These are phyloP conservation scores for Candida caryicola DNA, from an alignment of 805 yeast species.

Conservation along the genomic window DNA sequence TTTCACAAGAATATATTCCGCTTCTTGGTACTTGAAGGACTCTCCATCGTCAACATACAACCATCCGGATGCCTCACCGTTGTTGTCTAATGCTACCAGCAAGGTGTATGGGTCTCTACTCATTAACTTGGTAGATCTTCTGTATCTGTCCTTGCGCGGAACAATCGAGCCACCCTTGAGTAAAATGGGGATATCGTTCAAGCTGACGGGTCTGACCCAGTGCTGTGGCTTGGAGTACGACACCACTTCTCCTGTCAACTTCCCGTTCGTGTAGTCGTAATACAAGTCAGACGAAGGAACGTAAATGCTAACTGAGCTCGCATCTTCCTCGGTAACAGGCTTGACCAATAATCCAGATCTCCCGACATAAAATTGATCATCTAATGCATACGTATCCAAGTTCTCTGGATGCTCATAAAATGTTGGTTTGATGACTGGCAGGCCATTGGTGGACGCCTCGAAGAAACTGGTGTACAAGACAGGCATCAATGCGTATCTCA, in stretches of 20 bases:
- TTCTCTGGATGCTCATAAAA: slow-evolving; percentile 54
- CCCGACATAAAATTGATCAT: slow-evolving; percentile 83
- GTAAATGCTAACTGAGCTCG: slow-evolving; percentile 37
- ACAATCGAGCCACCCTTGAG: slow-evolving; percentile 78
- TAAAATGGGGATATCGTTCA: slow-evolving; percentile 67
- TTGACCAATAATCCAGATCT: slow-evolving; percentile 67
- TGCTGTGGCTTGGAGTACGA: slow-evolving; percentile 35
- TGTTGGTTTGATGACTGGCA: slow-evolving; percentile 71
- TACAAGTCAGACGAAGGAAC: slow-evolving; percentile 57
- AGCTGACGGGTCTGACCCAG: slow-evolving; percentile 38
- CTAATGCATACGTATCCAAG: slow-evolving; percentile 53
- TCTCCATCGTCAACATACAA: slow-evolving; percentile 87
- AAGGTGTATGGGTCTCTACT: slow-evolving; percentile 76
- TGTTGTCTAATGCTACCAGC: slow-evolving; percentile 52
- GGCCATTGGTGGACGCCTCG: slow-evolving; percentile 56
- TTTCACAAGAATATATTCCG: slow-evolving; percentile 46
- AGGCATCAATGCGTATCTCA: slow-evolving; percentile 78
- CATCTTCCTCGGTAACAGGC: slow-evolving; percentile 68
- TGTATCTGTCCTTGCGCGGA: slow-evolving; percentile 63
- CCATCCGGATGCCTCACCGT: slow-evolving; percentile 52
- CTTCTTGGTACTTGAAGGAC: slow-evolving; percentile 57
- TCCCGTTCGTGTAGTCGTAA: slow-evolving; percentile 51
- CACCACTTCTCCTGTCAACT: slow-evolving; percentile 7
- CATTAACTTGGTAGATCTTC: slow-evolving; percentile 80
- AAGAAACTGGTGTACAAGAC: slow-evolving; percentile 76